Percentiles rank a stretch among this genome's conserved stretches.
Conservation (phyloP, 2,329 filamentous ascomycete genomes). For the Aspergillus puulaauensis region DNA sequence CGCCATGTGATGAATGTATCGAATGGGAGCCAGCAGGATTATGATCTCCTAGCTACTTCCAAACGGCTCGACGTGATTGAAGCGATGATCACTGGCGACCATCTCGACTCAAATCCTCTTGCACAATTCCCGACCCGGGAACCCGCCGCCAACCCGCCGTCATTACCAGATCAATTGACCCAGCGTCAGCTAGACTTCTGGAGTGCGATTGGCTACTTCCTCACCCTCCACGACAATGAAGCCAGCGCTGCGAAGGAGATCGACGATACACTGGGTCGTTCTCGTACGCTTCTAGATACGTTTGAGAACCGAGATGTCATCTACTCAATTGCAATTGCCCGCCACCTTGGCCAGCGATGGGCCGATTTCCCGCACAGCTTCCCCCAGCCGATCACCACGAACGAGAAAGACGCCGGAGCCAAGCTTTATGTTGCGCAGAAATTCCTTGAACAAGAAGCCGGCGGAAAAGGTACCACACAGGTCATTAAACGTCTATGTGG, state of each 20-base stretch:
- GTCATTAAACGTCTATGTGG: conserved; percentile 70
- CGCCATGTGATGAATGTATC: conserved; percentile 41
- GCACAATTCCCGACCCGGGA: conserved; percentile 44
- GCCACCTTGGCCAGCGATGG: conserved; percentile 68
- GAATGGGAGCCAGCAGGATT: conserved; percentile 46
- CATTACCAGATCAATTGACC: conserved; percentile 52
- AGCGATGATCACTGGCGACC: conserved; percentile 70
- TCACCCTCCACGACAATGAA: conserved; percentile 63
- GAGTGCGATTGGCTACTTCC: conserved; percentile 72
- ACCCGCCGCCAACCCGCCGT: conserved; percentile 35
- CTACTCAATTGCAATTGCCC: conserved; percentile 80
- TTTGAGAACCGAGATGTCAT: conserved; percentile 87
- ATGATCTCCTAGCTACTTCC: conserved; percentile 63
- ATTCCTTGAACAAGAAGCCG: conserved; percentile 66
- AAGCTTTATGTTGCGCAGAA: conserved; percentile 68
- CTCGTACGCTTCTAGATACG: conserved; percentile 72
- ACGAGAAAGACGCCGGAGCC: conserved; percentile 66
- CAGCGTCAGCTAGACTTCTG: conserved; percentile 76
- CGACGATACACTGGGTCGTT: conserved; percentile 63
- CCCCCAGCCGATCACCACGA: conserved; percentile 57
- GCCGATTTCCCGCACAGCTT: conserved; percentile 59
- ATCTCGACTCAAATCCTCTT: conserved; percentile 54
- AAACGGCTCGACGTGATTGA: conserved; percentile 75
- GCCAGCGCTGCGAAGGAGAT: conserved; percentile 56
- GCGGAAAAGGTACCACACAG: conserved; percentile 70